These are phyloP conservation scores for Lactarius hatsudake DNA, from an alignment of 768 basidiomycete genomes.

Conservation along the genomic window DNA sequence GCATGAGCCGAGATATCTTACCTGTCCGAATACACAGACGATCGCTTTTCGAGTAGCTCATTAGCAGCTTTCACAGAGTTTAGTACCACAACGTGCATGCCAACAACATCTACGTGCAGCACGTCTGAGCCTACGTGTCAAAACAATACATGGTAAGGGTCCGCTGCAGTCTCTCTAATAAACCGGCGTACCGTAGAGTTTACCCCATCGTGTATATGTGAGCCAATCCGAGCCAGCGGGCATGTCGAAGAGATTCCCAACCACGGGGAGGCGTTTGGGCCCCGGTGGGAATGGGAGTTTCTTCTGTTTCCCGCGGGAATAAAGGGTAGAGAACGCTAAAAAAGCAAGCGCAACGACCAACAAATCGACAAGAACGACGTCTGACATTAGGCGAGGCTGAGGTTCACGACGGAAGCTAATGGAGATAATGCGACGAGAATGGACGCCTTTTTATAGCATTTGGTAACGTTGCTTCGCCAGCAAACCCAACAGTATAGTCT, in stretches of 20 bases:
- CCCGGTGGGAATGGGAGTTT: constrained; percentile 18
- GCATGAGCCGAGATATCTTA: neutral
- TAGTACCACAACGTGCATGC: constrained; percentile 27
- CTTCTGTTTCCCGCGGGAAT: constrained; percentile 5
- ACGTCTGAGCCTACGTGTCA: constrained; percentile 23
- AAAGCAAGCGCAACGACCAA: neutral
- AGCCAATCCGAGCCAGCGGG: constrained; percentile 25
- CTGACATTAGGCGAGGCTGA: neutral
- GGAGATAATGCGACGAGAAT: neutral
- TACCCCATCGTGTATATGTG: constrained; percentile 24
- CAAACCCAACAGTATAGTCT: neutral
- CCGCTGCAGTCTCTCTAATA: neutral
- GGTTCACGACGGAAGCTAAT: neutral
- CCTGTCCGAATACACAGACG: constrained; percentile 27
- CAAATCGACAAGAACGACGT: constrained; percentile 1
- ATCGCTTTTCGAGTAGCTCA: constrained; percentile 33
- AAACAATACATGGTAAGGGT: neutral
- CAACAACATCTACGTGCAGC: constrained; percentile 27
- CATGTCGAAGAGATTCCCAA: constrained; percentile 29
- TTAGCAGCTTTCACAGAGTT: constrained; percentile 28
- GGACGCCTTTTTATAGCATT: neutral
- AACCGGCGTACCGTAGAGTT: constrained; percentile 22
- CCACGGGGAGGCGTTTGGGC: constrained; percentile 25
- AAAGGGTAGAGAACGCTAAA: neutral
- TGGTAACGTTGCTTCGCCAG: neutral